Conservation (phyloP, 345 rosid species). For the Murraya koenigii region DNA sequence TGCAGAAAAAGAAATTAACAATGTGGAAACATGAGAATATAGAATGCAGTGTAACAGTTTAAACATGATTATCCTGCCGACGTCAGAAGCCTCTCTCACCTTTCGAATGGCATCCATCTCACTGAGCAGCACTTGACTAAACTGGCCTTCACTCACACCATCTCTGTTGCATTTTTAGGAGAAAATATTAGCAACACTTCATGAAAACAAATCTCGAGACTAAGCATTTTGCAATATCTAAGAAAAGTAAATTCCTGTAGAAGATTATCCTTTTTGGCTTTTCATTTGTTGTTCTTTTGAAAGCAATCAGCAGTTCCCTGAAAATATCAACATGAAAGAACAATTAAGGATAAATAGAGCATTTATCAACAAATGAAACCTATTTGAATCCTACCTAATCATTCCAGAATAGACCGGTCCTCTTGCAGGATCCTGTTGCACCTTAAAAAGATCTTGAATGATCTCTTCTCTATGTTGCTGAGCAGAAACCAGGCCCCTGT, state of each 20-base stretch:
- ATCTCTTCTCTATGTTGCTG: slow-evolving; percentile 68
- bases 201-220: not conserved
- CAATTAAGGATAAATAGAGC: not conserved
- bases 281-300: slow-evolving; percentile 29
- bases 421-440: slow-evolving; percentile 26
- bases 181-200: not conserved
- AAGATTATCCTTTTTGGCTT: slow-evolving; percentile 65
- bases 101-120: slow-evolving; percentile 63
- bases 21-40: not conserved
- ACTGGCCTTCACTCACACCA: slow-evolving; percentile 86
- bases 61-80: not conserved
- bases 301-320: slow-evolving; percentile 61
- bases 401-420: slow-evolving; percentile 40
- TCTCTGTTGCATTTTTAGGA: slow-evolving; percentile 40
- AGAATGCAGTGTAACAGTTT: not conserved
- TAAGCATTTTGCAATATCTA: not conserved
- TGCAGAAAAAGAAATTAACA: not conserved
- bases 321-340: slow-evolving; percentile 1
- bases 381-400: slow-evolving; percentile 52
- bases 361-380: not conserved
- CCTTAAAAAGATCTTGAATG: slow-evolving; percentile 57
- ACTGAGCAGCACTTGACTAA: slow-evolving; percentile 53
- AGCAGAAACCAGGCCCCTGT: slow-evolving; percentile 68
- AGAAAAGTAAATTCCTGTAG: slow-evolving; percentile 41
- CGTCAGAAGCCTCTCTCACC: slow-evolving; percentile 26